Percentiles rank a stretch among this genome's conserved stretches.
These are phyloP conservation scores for Tilletia horrida DNA, from an alignment of 1,284 basidiomycete species.

Conservation along the genomic window DNA sequence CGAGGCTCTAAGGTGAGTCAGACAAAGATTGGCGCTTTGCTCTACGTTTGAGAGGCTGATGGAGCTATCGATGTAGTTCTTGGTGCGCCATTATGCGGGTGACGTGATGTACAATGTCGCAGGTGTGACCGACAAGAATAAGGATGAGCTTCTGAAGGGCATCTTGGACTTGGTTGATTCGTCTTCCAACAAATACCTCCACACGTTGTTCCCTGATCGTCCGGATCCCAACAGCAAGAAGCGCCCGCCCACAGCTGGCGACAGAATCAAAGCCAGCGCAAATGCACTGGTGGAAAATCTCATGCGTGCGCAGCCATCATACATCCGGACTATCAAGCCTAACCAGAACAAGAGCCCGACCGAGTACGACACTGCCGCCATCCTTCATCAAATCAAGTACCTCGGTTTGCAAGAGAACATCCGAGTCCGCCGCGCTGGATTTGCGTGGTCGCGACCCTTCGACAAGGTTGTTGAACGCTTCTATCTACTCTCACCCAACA, in stretches of 20 bases:
- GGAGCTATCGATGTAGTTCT: slow-evolving; percentile 27
- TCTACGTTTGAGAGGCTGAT: neutral
- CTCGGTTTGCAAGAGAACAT: slow-evolving; percentile 98
- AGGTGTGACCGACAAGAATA: slow-evolving; percentile 99
- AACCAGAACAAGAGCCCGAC: slow-evolving; percentile 90
- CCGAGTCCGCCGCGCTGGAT: slow-evolving; percentile 90
- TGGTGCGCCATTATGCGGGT: slow-evolving; percentile 77
- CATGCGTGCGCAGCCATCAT: slow-evolving; percentile 93
- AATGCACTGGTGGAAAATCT: slow-evolving; percentile 91
- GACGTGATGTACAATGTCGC: slow-evolving; percentile 96
- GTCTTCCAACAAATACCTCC: slow-evolving; percentile 63
- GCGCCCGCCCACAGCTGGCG: slow-evolving; percentile 92
- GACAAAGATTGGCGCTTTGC: neutral
- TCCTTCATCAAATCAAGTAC: slow-evolving; percentile 98
- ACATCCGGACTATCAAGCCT: slow-evolving; percentile 99
- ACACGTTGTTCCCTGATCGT: slow-evolving; percentile 85
- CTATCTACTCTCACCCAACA: slow-evolving; percentile 88
- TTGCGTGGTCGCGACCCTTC: slow-evolving; percentile 95
- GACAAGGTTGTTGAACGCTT: slow-evolving; percentile 92
- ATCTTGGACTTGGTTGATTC: slow-evolving; percentile 81
- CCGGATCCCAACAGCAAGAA: slow-evolving; percentile 97
- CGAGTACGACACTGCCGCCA: slow-evolving; percentile 91
- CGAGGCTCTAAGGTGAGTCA: slow-evolving; percentile 37
- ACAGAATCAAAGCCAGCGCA: slow-evolving; percentile 89
- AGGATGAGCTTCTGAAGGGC: slow-evolving; percentile 93